Conservation (phyloP, 345 rosid genomes). For the Citrus australasica region DNA sequence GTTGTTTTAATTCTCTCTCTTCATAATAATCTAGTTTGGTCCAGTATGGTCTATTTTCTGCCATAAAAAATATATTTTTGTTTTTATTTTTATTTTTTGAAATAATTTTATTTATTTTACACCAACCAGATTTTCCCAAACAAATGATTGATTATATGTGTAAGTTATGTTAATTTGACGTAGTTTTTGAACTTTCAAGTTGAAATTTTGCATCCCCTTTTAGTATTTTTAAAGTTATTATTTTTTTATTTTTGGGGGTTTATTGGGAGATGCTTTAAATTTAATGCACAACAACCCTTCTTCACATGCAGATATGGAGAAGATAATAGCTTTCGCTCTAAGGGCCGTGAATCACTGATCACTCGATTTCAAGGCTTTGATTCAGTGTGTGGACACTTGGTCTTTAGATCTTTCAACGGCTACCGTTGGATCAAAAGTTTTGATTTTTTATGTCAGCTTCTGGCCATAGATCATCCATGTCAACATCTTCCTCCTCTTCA, state of each 20-base stretch:
- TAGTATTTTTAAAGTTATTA: neutral
- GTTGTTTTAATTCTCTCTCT: slow-evolving; percentile 5
- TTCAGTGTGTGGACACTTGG: slow-evolving; percentile 7
- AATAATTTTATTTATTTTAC: neutral
- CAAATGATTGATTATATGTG: neutral
- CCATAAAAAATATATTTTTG: neutral
- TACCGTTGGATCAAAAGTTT: slow-evolving; percentile 7
- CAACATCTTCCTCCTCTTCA: slow-evolving; percentile 18
- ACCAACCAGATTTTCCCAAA: slow-evolving; percentile 11
- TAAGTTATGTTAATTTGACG: slow-evolving; percentile 7
- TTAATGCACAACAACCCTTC: slow-evolving; percentile 27
- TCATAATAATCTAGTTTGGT: slow-evolving; percentile 4
- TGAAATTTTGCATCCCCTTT: slow-evolving; percentile 6
- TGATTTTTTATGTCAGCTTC: slow-evolving; percentile 35
- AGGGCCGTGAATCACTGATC: slow-evolving; percentile 5
- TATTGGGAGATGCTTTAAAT: slow-evolving; percentile 10
- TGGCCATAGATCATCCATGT: slow-evolving; percentile 16
- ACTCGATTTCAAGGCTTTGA: neutral
- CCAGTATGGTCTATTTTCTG: slow-evolving; percentile 1
- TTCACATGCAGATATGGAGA: slow-evolving; percentile 44
- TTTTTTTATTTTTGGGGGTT: neutral
- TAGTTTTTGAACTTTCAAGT: neutral
- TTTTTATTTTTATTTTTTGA: neutral
- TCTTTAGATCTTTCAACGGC: slow-evolving; percentile 2
- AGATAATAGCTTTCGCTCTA: slow-evolving; percentile 19